phyloP scores from a whole-genome alignment of 768 basidiomycete species.

The Naganishia friedmannii region DNA sequence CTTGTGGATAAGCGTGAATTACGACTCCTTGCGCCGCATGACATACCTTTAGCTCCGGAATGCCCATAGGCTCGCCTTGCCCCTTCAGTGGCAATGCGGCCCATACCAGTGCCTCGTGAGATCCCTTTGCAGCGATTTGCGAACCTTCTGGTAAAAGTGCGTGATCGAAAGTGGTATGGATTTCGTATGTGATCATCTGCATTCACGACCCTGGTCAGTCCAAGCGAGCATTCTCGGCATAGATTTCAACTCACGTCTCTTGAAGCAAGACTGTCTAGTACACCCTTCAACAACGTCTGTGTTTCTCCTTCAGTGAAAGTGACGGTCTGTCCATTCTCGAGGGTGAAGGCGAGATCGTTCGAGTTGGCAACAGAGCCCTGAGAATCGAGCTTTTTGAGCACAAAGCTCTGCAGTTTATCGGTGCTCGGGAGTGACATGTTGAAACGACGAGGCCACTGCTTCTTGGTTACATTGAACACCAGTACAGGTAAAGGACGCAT shows the following conservation, averaged over 20 bases:
- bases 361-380: conserved; percentile 51
- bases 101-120: conserved; percentile 96
- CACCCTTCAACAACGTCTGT: conserved; percentile 81
- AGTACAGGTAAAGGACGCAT: too few species aligned
- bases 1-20: not conserved
- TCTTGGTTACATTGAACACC: not conserved
- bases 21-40: not conserved
- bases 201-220: not conserved
- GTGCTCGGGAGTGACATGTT: conserved; percentile 22
- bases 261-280: conserved; percentile 81
- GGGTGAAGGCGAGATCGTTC: conserved; percentile 39
- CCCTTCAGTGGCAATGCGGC: conserved; percentile 70
- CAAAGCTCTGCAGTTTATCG: conserved; percentile 64
- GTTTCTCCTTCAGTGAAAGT: conserved; percentile 40
- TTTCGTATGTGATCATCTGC: conserved; percentile 79
- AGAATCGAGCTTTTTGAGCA: conserved; percentile 69
- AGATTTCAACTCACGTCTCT: conserved; percentile 64
- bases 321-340: conserved; percentile 32
- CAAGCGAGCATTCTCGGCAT: conserved; percentile 37
- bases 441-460: not conserved
- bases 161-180: conserved; percentile 66
- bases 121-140: conserved; percentile 74
- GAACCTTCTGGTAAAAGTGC: conserved; percentile 76
- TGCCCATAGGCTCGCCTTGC: conserved; percentile 64
- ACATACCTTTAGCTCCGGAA: conserved; percentile 65